Conservation (phyloP, 1,284 basidiomycete species). For the Erythrobasidium hasegawianum region DNA sequence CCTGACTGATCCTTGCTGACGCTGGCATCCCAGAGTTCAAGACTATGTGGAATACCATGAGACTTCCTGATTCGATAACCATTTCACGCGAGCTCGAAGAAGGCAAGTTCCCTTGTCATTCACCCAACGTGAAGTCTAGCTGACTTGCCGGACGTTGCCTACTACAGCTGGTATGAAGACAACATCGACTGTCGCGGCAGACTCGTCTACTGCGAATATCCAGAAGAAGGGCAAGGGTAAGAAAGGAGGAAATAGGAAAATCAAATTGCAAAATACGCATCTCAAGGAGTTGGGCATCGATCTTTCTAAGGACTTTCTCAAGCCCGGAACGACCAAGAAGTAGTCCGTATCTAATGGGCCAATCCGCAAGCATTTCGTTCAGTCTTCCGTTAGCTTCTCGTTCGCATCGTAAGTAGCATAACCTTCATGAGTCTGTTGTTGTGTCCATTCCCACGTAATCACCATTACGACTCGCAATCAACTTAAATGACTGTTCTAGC, state of each 20-base stretch:
- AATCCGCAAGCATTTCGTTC: no score
- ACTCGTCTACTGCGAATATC: conserved; percentile 17
- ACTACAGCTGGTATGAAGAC: conserved; percentile 36
- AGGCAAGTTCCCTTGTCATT: no score
- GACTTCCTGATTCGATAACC: conserved; percentile 78
- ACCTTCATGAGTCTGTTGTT: neutral
- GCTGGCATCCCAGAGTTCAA: conserved; percentile 63
- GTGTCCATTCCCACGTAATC: no score
- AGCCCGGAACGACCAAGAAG: conserved; percentile 28
- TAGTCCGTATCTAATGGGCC: conserved; percentile 6
- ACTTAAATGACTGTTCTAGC: no score
- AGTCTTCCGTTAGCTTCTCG: neutral
- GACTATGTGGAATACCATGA: conserved; percentile 76
- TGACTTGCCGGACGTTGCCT: no score
- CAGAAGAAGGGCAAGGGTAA: conserved; percentile 70
- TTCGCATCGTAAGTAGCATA: conserved; percentile 10
- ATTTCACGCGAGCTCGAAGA: conserved; percentile 67
- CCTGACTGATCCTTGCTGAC: neutral
- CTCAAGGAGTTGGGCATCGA: conserved; percentile 70
- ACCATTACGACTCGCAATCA: no score
- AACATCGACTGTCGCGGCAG: conserved; percentile 33
- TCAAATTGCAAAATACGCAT: conserved; percentile 82
- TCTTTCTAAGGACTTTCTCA: conserved; percentile 58
- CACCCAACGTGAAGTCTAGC: no score
- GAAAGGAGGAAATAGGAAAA: conserved; percentile 68